phyloP scores from a whole-genome alignment of 208 protist species.

The Wallacemonas sp. region DNA sequence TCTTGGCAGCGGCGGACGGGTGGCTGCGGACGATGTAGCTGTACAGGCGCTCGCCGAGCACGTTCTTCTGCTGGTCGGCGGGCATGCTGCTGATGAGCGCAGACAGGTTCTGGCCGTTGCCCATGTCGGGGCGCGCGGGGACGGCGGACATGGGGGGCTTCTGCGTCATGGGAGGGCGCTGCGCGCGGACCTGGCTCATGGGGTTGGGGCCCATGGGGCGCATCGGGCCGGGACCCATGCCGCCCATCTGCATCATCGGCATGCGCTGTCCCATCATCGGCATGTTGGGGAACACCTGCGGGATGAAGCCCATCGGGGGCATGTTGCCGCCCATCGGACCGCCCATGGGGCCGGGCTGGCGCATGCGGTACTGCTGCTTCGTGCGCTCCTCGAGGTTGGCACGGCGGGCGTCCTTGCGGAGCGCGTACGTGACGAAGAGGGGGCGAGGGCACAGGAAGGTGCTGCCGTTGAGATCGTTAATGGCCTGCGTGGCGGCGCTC shows the following conservation, averaged over 20 bases:
- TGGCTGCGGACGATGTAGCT: constrained; percentile 92
- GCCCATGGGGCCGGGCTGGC: constrained; percentile 33
- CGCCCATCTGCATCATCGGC: constrained; percentile 75
- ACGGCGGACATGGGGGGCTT: constrained; percentile 69
- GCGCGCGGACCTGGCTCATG: constrained; percentile 35
- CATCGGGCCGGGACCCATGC: constrained; percentile 73
- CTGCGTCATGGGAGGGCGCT: constrained; percentile 30
- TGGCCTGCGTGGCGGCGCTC: constrained; percentile 95
- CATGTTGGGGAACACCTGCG: constrained; percentile 57
- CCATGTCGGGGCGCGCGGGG: constrained; percentile 42
- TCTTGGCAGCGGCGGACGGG: constrained; percentile 94
- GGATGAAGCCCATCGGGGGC: constrained; percentile 57
- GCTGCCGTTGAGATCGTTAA: constrained; percentile 96
- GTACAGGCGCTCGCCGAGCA: constrained; percentile 97
- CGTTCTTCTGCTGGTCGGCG: constrained; percentile 93
- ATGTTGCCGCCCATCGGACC: constrained; percentile 57
- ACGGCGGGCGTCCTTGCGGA: constrained; percentile 96
- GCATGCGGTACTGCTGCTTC: constrained; percentile 84
- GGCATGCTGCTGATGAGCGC: constrained; percentile 66
- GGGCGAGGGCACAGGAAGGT: constrained; percentile 95
- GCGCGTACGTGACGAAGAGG: constrained; percentile 97
- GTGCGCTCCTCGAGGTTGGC: constrained; percentile 93
- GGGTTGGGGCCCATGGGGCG: constrained; percentile 65
- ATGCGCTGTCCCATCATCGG: constrained; percentile 78
- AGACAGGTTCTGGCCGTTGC: constrained; percentile 68